phyloP scores from a whole-genome alignment of 2,329 filamentous ascomycete species.

The Penicillium concentricum region DNA sequence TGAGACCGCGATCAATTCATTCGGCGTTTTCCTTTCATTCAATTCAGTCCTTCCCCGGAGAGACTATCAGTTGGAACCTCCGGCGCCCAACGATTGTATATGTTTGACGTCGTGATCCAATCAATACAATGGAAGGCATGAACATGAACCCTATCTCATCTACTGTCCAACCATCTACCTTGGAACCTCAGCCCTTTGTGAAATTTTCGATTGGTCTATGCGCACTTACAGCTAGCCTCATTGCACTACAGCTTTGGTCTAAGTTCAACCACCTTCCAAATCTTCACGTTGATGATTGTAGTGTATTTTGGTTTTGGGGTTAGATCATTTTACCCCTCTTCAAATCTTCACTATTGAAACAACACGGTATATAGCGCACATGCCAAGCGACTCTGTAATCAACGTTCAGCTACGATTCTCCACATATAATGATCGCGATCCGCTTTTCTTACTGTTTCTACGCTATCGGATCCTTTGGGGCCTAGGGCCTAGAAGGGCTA shows the following conservation, averaged over 20 bases:
- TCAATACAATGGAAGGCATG: neutral
- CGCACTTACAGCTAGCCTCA: neutral
- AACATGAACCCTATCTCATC: neutral
- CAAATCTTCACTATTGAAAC: neutral
- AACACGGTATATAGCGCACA: neutral
- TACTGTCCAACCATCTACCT: neutral
- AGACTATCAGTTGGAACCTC: neutral
- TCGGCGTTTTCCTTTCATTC: neutral
- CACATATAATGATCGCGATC: neutral
- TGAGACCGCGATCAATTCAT: neutral
- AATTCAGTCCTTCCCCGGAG: neutral
- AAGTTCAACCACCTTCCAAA: neutral
- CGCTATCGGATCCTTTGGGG: neutral
- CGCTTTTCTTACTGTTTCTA: neutral
- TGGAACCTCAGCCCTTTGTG: neutral
- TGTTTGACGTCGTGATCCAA: neutral
- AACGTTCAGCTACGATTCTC: neutral
- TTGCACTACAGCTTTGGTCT: neutral
- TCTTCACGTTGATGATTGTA: neutral
- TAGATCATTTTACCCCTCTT: neutral
- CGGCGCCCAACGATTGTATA: neutral
- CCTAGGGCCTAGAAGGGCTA: neutral
- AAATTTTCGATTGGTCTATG: neutral
- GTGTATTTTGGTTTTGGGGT: neutral
- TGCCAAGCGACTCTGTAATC: neutral